Evolutionary conservation across 2,329 filamentous ascomycete species (phyloP), one percentile per base, ranked within the genome.

Genomic region (Claviceps pusilla): DNA sequence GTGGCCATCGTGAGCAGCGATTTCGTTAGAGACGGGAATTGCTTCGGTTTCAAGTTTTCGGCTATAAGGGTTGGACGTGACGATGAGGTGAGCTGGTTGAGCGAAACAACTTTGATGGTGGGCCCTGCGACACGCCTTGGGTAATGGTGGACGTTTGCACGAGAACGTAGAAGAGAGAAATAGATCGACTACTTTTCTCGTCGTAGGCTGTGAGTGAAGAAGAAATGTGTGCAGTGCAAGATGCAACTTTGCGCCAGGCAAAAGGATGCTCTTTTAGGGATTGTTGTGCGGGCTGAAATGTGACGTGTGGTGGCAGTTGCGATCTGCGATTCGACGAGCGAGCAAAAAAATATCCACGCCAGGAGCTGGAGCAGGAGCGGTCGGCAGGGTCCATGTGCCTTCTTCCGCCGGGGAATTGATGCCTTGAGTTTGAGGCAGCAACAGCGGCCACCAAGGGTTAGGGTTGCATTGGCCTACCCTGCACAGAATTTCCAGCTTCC

Each of bases 191-290:
- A 60, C 47, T 64, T 64, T 63, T 6, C 62, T 60, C 24, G 24
- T 24, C 24, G 65, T 60, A 56, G 55, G 28, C 62, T 60, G 65
- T 60, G 56, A 53, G 49, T 55, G 58, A 47, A 47, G 45, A 50
- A 53, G 52, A 42, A 47, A 7, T 33, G 24, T 54, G 54, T 57
- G 55, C 35, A 49, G 24, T 33, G 31, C 31, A 33, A 52, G n/a
- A 49, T 57, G 55, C 59, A 61, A 67, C 63, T 65, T 68, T 71
- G 69, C 69, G 58, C 69, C 69, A 69, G 69, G 69, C 68, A 71
- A 69, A 62, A 62, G 54, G 61, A 51, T 55, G 56, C 55, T 59
- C 16, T 55, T 48, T 52, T 29, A 42, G 56, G 57, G 50, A 41
- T 48, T 47, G 50, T 56, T 48, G 54, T 57, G 56, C 24, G 48